A percentile compares a stretch with the other conserved stretches of the same genome.
Evolutionary conservation across 305 asterid species (phyloP).

Genomic region (Coffea humblotiana): DNA sequence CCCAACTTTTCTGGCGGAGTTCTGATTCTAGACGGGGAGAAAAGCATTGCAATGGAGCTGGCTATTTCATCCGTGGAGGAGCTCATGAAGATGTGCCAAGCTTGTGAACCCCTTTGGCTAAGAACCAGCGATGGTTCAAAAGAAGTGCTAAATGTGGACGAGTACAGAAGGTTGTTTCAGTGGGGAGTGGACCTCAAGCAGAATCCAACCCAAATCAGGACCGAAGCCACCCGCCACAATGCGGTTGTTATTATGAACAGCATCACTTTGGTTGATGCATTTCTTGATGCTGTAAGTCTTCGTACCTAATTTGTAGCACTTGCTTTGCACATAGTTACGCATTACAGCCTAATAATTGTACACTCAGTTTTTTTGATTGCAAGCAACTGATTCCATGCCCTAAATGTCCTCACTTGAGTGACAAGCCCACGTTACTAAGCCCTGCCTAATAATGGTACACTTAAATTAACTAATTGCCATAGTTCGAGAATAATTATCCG

Average conservation of each 20-base stretch:
- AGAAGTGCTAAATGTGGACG: slow-evolving; percentile 61
- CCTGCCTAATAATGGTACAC: too few relatives aligned
- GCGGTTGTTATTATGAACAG: slow-evolving; percentile 88
- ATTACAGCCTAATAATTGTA: too few relatives aligned
- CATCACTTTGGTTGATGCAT: slow-evolving; percentile 84
- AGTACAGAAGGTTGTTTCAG: slow-evolving; percentile 60
- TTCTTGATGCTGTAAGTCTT: slow-evolving; percentile 74
- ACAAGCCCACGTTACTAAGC: too few relatives aligned
- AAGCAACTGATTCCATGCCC: too few relatives aligned
- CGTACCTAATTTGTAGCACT: not conserved
- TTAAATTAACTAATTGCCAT: too few relatives aligned
- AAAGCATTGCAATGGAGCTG: slow-evolving; percentile 58
- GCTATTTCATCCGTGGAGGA: slow-evolving; percentile 66
- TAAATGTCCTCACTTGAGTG: too few relatives aligned
- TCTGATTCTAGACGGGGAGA: slow-evolving; percentile 70
- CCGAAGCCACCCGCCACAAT: slow-evolving; percentile 69
- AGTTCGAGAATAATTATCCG: too few relatives aligned
- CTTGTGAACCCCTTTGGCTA: slow-evolving; percentile 72
- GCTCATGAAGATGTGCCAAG: slow-evolving; percentile 64
- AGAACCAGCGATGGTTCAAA: slow-evolving; percentile 25
- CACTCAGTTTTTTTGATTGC: too few relatives aligned
- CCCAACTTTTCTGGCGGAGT: slow-evolving; percentile 46
- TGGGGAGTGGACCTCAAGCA: slow-evolving; percentile 54
- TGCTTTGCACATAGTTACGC: too few relatives aligned
- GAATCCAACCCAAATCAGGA: slow-evolving; percentile 34